These are phyloP conservation scores for Hypoxylon sp. DNA, from an alignment of 2,329 filamentous ascomycete genomes.

Conservation along the genomic window DNA sequence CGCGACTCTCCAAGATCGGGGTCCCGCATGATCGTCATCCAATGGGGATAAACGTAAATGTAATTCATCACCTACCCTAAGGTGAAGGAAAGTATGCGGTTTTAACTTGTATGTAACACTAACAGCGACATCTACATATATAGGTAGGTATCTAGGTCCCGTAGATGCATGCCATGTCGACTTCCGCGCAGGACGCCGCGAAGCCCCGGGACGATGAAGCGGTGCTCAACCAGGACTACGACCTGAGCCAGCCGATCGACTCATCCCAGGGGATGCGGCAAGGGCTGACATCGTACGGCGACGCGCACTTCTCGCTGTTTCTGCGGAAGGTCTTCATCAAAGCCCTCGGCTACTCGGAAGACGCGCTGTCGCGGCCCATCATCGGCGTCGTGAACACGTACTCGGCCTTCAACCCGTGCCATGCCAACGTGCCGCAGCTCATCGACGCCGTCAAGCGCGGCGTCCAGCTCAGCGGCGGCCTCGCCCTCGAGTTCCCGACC, in stretches of 20 bases:
- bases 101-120: background rate
- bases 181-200: slow-evolving; percentile 2
- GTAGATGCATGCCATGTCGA: slow-evolving; percentile 13
- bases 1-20: slow-evolving; percentile 33
- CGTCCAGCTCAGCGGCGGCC: slow-evolving; percentile 75
- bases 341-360: slow-evolving; percentile 80
- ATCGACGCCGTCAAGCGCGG: slow-evolving; percentile 79
- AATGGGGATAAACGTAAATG: slow-evolving; percentile 19
- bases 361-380: slow-evolving; percentile 78
- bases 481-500: slow-evolving; percentile 81
- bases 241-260: slow-evolving; percentile 68
- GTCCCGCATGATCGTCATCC: slow-evolving; percentile 27
- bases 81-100: background rate
- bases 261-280: slow-evolving; percentile 70
- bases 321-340: slow-evolving; percentile 84
- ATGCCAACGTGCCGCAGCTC: slow-evolving; percentile 79
- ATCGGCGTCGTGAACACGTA: slow-evolving; percentile 83
- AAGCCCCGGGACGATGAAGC: background rate
- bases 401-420: slow-evolving; percentile 81
- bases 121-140: background rate
- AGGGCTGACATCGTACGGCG: slow-evolving; percentile 78
- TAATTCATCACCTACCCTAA: background rate
- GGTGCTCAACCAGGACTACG: slow-evolving; percentile 66
- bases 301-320: slow-evolving; percentile 82
- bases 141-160: background rate